These are phyloP conservation scores for Termitomyces sp. DNA, from an alignment of 768 basidiomycete species.

Conservation along the genomic window DNA sequence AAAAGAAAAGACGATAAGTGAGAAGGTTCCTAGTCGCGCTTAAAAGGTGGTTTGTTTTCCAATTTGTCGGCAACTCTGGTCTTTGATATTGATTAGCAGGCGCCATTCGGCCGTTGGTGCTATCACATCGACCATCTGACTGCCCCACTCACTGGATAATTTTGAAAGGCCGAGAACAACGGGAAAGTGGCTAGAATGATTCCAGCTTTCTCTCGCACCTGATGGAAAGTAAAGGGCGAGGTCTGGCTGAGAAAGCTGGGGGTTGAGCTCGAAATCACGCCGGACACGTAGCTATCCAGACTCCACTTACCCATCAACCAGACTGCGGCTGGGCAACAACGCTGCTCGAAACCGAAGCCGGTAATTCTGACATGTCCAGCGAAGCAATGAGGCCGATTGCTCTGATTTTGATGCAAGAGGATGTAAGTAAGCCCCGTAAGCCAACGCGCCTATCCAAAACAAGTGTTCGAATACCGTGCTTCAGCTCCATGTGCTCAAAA, in stretches of 20 bases:
- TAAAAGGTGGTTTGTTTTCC: conserved; percentile 1
- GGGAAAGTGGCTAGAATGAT: neutral
- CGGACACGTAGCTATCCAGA: too few relatives aligned
- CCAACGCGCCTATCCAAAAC: neutral
- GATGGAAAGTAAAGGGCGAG: neutral
- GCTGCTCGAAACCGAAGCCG: neutral
- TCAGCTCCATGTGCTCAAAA: neutral
- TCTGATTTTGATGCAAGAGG: too few relatives aligned
- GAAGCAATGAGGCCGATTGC: neutral
- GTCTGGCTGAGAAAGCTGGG: neutral
- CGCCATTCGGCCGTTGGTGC: neutral
- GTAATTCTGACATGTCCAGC: neutral
- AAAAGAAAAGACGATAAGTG: conserved; percentile 17
- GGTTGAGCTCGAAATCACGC: neutral
- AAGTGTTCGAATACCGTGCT: neutral
- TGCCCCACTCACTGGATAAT: neutral
- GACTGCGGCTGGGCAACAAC: neutral
- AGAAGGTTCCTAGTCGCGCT: neutral
- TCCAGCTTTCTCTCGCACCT: neutral
- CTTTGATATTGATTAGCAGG: conserved; percentile 1
- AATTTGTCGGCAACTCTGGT: neutral
- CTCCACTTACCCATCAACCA: neutral
- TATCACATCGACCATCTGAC: neutral
- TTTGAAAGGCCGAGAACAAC: neutral
- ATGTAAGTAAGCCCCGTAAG: too few relatives aligned